A percentile compares a stretch with the other conserved stretches of the same genome.
phyloP scores from a whole-genome alignment of 306 rosid genomes.

The Adenanthera pavonina region DNA sequence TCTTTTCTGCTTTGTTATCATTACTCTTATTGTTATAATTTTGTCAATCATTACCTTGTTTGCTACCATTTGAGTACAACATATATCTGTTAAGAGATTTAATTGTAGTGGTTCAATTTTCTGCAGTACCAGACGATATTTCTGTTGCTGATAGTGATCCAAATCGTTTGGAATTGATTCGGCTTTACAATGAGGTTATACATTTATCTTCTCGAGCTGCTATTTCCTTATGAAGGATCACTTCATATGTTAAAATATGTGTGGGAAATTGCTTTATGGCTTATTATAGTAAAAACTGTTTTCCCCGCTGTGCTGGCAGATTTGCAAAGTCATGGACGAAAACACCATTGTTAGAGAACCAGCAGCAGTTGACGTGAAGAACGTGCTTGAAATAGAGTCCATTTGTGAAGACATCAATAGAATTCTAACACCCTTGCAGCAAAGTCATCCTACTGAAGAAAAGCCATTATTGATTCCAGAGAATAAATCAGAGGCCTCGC shows the following conservation, averaged over 20 bases:
- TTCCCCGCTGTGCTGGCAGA: conserved; percentile 55
- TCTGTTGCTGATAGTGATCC: conserved; percentile 64
- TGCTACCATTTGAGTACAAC: conserved; percentile 17
- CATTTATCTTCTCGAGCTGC: conserved; percentile 19
- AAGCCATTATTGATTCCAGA: conserved; percentile 37
- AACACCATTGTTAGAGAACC: conserved; percentile 47
- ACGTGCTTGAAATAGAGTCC: conserved; percentile 49
- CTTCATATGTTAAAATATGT: background rate
- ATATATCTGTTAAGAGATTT: background rate
- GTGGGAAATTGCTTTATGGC: conserved; percentile 10
- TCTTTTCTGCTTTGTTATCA: background rate
- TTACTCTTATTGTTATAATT: background rate
- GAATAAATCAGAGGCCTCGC: conserved; percentile 29
- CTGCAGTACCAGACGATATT: conserved; percentile 74
- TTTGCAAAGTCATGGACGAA: conserved; percentile 75
- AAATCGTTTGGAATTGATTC: conserved; percentile 69
- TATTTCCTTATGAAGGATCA: background rate
- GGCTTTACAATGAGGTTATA: conserved; percentile 80
- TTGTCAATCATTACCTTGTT: background rate
- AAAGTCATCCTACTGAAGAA: conserved; percentile 38
- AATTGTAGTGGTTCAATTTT: conserved; percentile 35
- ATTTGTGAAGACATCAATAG: conserved; percentile 58
- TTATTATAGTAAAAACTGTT: conserved; percentile 19
- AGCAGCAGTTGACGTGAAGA: conserved; percentile 43
- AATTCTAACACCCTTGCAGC: conserved; percentile 53